These are phyloP conservation scores for Drosera capensis DNA, from an alignment of 148 eudicot genomes.

Conservation along the genomic window DNA sequence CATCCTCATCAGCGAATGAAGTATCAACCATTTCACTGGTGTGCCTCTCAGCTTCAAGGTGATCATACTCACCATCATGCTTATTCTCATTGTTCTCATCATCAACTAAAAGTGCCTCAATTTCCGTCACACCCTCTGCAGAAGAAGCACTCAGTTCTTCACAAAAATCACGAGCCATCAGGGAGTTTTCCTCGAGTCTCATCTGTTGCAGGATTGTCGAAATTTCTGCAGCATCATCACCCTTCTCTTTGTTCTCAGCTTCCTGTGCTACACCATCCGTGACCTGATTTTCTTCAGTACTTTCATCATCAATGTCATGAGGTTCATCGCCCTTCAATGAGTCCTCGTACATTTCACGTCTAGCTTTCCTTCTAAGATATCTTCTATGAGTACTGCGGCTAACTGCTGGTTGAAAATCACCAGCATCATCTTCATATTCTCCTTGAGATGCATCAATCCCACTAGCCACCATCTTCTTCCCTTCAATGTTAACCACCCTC, in stretches of 20 bases:
- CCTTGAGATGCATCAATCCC: slow-evolving; percentile 94
- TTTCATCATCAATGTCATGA: slow-evolving; percentile 17
- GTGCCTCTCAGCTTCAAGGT: slow-evolving; percentile 29
- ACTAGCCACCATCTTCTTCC: slow-evolving; percentile 76
- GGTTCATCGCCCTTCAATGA: slow-evolving; percentile 36
- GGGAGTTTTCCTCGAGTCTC: slow-evolving; percentile 52
- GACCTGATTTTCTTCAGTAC: slow-evolving; percentile 14
- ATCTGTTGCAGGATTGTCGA: slow-evolving; percentile 41
- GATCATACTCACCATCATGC: slow-evolving; percentile 17
- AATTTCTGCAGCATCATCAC: slow-evolving; percentile 24
- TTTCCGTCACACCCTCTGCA: neutral
- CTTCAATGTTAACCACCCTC: slow-evolving; percentile 67
- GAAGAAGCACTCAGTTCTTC: slow-evolving; percentile 4
- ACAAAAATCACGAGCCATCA: slow-evolving; percentile 8
- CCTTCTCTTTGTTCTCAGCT: slow-evolving; percentile 3
- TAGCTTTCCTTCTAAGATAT: slow-evolving; percentile 68
- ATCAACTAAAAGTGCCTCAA: slow-evolving; percentile 8
- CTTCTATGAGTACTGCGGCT: slow-evolving; percentile 90
- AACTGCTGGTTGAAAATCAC: slow-evolving; percentile 85
- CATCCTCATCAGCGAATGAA: slow-evolving; percentile 40
- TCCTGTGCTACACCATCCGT: slow-evolving; percentile 14
- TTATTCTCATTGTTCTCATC: slow-evolving; percentile 16
- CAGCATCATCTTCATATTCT: slow-evolving; percentile 41
- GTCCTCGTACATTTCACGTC: slow-evolving; percentile 42
- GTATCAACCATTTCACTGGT: slow-evolving; percentile 39